Evolutionary conservation across 2,329 filamentous ascomycete genomes (phyloP).

Genomic region (Clonostachys sp.): DNA sequence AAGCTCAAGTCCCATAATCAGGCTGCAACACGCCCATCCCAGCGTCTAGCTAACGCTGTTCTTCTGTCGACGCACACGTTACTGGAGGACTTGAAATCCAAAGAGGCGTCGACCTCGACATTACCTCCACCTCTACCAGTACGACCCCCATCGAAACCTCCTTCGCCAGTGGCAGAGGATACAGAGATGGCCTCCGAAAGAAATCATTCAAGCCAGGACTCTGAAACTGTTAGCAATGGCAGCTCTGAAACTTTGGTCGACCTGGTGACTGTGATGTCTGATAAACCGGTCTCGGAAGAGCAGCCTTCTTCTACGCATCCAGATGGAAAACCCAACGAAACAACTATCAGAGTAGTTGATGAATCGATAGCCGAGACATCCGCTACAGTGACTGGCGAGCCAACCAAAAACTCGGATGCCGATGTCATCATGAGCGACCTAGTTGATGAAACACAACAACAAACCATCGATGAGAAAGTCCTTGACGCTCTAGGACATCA

Average conservation of each 20-base stretch:
- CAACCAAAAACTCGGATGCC: constrained; percentile 1
- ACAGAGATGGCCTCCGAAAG: constrained; percentile 10
- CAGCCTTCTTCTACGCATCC: neutral
- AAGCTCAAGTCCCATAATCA: constrained; percentile 62
- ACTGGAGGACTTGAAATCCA: constrained; percentile 20
- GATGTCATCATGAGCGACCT: constrained; percentile 21
- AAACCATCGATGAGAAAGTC: constrained; percentile 39
- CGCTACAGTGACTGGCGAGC: constrained; percentile 4
- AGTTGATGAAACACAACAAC: constrained; percentile 4
- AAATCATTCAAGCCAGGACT: constrained; percentile 6
- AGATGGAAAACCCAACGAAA: too few species aligned
- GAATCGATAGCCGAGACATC: too few species aligned
- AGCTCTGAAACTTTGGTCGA: constrained; percentile 49
- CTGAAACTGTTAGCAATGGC: constrained; percentile 34
- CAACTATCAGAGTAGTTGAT: too few species aligned
- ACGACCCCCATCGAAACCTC: constrained; percentile 35
- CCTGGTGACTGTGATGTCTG: neutral
- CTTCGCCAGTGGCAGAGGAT: constrained; percentile 5
- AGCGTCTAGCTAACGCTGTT: constrained; percentile 75
- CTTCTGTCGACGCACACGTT: constrained; percentile 50
- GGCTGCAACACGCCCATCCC: constrained; percentile 63
- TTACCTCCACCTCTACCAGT: constrained; percentile 45
- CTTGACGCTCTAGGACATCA: constrained; percentile 38
- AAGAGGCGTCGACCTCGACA: constrained; percentile 8
- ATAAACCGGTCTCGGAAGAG: neutral